A percentile compares a stretch with the other conserved stretches of the same genome.
These are phyloP conservation scores for Sporobolomyces roseus DNA, from an alignment of 768 basidiomycete species.

Conservation along the genomic window DNA sequence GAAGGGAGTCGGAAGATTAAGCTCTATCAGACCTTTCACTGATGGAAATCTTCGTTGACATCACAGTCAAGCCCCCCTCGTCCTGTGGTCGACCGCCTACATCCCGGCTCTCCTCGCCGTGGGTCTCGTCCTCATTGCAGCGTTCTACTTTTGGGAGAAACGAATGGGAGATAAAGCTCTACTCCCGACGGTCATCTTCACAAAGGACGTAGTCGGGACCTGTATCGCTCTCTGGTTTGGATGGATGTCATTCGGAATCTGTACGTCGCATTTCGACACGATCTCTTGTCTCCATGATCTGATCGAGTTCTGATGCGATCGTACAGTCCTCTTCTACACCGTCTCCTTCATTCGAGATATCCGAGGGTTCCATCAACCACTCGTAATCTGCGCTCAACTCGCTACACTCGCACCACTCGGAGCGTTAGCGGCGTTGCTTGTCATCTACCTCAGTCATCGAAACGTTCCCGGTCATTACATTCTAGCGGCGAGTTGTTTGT, in stretches of 20 bases:
- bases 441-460: conserved; percentile 5
- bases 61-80: conserved; percentile 8
- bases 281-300: neutral
- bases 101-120: conserved; percentile 6
- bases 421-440: conserved; percentile 8
- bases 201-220: conserved; percentile 1
- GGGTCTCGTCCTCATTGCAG: neutral
- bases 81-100: conserved; percentile 12
- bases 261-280: neutral
- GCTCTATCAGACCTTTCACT: neutral
- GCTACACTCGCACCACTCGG: conserved; percentile 15
- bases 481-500: conserved; percentile 4
- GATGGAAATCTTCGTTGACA: neutral
- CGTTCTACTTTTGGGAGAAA: conserved; percentile 17
- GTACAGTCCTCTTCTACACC: conserved; percentile 9
- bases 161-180: conserved; percentile 4
- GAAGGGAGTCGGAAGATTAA: conserved; percentile 1
- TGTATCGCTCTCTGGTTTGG: conserved; percentile 21
- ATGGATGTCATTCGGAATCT: conserved; percentile 22
- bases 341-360: conserved; percentile 17
- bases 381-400: conserved; percentile 18
- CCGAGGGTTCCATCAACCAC: conserved; percentile 5
- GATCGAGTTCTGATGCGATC: neutral
- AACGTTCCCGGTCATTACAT: conserved; percentile 13
- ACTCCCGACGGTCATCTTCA: conserved; percentile 5